Evolutionary conservation across 192 early-diverging fungal species (phyloP).

Genomic region (Nowakowskiella sp.): DNA sequence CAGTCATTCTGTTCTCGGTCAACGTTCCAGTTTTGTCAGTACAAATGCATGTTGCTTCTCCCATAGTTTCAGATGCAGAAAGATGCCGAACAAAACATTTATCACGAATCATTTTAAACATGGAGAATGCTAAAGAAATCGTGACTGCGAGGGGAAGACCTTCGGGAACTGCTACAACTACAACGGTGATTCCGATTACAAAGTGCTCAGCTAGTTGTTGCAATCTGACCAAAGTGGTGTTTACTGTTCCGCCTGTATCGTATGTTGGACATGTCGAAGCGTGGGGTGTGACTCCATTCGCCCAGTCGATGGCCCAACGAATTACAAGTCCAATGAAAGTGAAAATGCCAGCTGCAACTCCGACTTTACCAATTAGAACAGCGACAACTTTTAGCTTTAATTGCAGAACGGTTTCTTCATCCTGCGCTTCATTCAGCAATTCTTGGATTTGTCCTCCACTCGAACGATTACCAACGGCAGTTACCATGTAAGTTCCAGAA

Average conservation of each 20-base stretch:
- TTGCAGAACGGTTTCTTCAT: constrained; percentile 50
- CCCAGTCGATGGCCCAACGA: constrained; percentile 37
- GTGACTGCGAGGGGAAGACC: constrained; percentile 59
- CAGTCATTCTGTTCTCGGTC: constrained; percentile 57
- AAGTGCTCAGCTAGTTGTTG: constrained; percentile 38
- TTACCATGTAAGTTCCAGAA: constrained; percentile 41
- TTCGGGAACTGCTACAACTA: constrained; percentile 57
- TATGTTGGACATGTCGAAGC: constrained; percentile 15
- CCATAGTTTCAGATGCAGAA: constrained; percentile 57
- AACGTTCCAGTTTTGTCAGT: constrained; percentile 58
- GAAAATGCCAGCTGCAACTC: constrained; percentile 48
- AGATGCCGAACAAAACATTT: constrained; percentile 57
- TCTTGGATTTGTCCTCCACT: constrained; percentile 54
- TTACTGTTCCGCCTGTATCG: neutral
- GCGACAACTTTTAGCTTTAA: constrained; percentile 48
- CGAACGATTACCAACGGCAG: constrained; percentile 40
- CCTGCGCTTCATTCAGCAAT: constrained; percentile 46
- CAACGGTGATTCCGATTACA: constrained; percentile 49
- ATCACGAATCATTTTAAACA: constrained; percentile 61
- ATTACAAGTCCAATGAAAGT: constrained; percentile 47
- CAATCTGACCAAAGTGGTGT: constrained; percentile 22
- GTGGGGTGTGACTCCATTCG: neutral
- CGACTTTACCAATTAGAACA: constrained; percentile 52
- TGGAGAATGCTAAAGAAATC: constrained; percentile 48
- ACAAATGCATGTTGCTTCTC: constrained; percentile 54